Conservation (phyloP, 352 stramenopile species). For the Phytophthora meadii region DNA sequence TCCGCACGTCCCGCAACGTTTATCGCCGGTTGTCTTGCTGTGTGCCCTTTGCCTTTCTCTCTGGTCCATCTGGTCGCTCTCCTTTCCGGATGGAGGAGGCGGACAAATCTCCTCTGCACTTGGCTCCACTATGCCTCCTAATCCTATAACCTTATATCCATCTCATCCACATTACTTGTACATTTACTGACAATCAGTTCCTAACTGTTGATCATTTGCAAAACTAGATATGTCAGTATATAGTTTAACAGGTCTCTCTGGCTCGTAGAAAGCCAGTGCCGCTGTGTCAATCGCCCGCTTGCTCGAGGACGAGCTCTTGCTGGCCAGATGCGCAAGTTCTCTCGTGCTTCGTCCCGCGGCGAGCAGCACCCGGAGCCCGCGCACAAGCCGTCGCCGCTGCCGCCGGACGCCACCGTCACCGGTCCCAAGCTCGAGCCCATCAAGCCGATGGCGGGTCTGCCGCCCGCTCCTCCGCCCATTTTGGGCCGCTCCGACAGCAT, state of each 20-base stretch:
- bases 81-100: slow-evolving; percentile 16
- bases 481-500: slow-evolving; percentile 21
- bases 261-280: slow-evolving; percentile 38
- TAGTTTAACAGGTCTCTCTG: slow-evolving; percentile 12
- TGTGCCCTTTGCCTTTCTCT: slow-evolving; percentile 11
- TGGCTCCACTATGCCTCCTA: neutral
- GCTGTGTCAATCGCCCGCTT: slow-evolving; percentile 9
- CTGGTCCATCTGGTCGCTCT: slow-evolving; percentile 31
- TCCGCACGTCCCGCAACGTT: slow-evolving; percentile 21
- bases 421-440: slow-evolving; percentile 42
- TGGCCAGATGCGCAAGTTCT: slow-evolving; percentile 38
- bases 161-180: too few relatives aligned
- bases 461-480: slow-evolving; percentile 1
- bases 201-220: neutral
- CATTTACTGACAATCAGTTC: too few relatives aligned
- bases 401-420: slow-evolving; percentile 16
- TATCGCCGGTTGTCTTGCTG: slow-evolving; percentile 22
- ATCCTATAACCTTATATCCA: too few relatives aligned
- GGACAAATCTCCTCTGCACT: neutral
- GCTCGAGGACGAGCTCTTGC: slow-evolving; percentile 11
- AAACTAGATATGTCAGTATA: neutral
- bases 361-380: slow-evolving; percentile 9
- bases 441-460: slow-evolving; percentile 34
- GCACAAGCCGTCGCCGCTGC: slow-evolving; percentile 14
- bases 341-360: slow-evolving; percentile 27